These are phyloP conservation scores for Ilyonectria sp. DNA, from an alignment of 2,329 filamentous ascomycete species.

Conservation along the genomic window DNA sequence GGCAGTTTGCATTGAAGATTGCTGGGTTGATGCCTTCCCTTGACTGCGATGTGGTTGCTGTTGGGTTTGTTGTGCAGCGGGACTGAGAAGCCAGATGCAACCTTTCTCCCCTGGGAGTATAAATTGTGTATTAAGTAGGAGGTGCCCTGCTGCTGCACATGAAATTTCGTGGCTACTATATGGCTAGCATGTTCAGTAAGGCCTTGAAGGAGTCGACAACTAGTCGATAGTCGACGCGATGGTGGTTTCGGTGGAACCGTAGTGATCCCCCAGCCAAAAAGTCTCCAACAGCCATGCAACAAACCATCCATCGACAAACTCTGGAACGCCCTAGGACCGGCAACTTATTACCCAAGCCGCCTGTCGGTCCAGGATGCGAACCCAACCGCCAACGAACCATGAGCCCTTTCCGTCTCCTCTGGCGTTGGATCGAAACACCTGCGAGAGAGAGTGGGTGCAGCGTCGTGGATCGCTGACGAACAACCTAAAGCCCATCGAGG, in stretches of 20 bases:
- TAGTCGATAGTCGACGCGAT: neutral
- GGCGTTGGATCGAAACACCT: slow-evolving; percentile 8
- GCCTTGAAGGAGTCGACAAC: neutral
- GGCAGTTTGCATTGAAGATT: slow-evolving; percentile 26
- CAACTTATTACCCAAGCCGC: neutral
- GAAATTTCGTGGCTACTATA: no score
- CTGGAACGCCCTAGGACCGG: slow-evolving; percentile 15
- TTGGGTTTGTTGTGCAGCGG: slow-evolving; percentile 10
- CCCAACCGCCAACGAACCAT: slow-evolving; percentile 7
- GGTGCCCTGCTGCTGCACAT: neutral
- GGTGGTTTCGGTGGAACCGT: neutral
- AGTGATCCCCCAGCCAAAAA: slow-evolving; percentile 9
- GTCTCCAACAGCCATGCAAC: slow-evolving; percentile 14
- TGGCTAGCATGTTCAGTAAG: neutral
- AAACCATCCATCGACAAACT: slow-evolving; percentile 11
- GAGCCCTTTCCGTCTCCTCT: slow-evolving; percentile 7
- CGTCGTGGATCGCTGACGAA: slow-evolving; percentile 43
- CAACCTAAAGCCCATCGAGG: slow-evolving; percentile 31
- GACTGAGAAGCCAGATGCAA: slow-evolving; percentile 8
- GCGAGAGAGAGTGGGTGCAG: slow-evolving; percentile 29
- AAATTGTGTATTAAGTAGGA: neutral
- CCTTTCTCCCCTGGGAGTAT: neutral
- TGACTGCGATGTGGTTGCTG: slow-evolving; percentile 10
- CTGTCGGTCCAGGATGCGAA: neutral
- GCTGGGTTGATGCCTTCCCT: slow-evolving; percentile 9